Evolutionary conservation across 768 basidiomycete species (phyloP).

Genomic region (Trametes gibbosa): DNA sequence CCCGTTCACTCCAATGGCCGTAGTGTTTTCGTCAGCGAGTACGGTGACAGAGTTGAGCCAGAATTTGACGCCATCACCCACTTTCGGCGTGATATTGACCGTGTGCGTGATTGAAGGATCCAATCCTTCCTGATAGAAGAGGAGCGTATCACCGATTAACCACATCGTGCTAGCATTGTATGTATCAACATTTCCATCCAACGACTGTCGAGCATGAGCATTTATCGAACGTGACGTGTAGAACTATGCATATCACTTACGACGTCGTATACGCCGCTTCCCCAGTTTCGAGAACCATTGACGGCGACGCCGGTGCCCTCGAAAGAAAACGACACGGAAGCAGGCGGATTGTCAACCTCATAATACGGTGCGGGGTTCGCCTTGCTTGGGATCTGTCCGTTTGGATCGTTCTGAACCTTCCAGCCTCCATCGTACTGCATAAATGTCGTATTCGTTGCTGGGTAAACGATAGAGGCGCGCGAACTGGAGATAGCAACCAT

Average conservation of each 20-base stretch:
- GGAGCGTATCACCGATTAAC: conserved; percentile 40
- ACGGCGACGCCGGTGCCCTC: conserved; percentile 31
- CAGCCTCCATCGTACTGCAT: conserved; percentile 51
- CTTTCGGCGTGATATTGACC: conserved; percentile 51
- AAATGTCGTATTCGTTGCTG: conserved; percentile 40
- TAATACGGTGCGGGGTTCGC: conserved; percentile 24
- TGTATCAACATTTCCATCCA: conserved; percentile 36
- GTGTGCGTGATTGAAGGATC: conserved; percentile 46
- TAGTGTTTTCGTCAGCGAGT: not conserved
- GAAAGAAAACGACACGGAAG: conserved; percentile 43
- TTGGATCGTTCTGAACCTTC: conserved; percentile 30
- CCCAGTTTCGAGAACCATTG: conserved; percentile 22
- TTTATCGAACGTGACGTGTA: too few species aligned
- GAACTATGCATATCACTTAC: conserved; percentile 15
- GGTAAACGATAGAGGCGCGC: conserved; percentile 30
- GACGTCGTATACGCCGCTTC: conserved; percentile 27
- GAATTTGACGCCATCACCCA: conserved; percentile 34
- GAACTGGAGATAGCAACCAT: not conserved
- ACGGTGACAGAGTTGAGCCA: conserved; percentile 21
- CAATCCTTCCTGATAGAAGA: conserved; percentile 64
- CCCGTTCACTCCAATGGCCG: not conserved
- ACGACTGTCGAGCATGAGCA: too few species aligned
- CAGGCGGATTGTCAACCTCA: conserved; percentile 36
- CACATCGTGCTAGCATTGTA: conserved; percentile 48
- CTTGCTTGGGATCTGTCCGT: conserved; percentile 19